A percentile compares a stretch with the other conserved stretches of the same genome.
phyloP scores from a whole-genome alignment of 2,329 filamentous ascomycete genomes.

The Sclerotinia nivalis region DNA sequence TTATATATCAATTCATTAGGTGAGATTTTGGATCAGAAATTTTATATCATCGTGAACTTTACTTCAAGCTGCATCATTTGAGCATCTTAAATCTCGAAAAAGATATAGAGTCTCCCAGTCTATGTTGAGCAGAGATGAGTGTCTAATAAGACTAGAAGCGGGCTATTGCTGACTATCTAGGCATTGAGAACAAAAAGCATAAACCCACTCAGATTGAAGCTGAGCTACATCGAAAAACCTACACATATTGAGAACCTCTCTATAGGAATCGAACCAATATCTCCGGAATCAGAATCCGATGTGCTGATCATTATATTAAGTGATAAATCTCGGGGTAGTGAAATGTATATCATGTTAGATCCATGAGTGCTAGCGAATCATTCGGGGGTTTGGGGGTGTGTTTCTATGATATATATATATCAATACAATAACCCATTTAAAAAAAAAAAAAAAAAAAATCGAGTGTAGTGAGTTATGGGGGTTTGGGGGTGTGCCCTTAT shows the following conservation, averaged over 20 bases:
- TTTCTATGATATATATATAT: no score
- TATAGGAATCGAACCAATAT: slow-evolving; percentile 26
- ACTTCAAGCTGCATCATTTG: neutral
- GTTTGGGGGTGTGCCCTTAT: no score
- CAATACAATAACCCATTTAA: no score
- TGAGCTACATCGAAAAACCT: neutral
- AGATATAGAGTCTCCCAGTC: neutral
- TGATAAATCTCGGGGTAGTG: no score
- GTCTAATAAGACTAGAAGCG: no score
- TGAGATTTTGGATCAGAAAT: neutral
- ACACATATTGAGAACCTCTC: neutral
- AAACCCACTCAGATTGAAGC: neutral
- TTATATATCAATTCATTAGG: neutral
- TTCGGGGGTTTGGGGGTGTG: no score
- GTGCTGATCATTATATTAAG: slow-evolving; percentile 23
- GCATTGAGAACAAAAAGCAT: neutral
- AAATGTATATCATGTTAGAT: no score
- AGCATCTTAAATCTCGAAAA: neutral
- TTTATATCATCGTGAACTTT: no score
- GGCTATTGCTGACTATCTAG: no score
- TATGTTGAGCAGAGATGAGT: neutral
- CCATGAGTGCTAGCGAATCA: no score
- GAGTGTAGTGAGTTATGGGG: no score
- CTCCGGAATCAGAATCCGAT: slow-evolving; percentile 26
- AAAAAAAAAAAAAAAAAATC: no score